Evolutionary conservation across 495 filamentous ascomycete genomes (phyloP).

Genomic region (Amorphotheca resinae): DNA sequence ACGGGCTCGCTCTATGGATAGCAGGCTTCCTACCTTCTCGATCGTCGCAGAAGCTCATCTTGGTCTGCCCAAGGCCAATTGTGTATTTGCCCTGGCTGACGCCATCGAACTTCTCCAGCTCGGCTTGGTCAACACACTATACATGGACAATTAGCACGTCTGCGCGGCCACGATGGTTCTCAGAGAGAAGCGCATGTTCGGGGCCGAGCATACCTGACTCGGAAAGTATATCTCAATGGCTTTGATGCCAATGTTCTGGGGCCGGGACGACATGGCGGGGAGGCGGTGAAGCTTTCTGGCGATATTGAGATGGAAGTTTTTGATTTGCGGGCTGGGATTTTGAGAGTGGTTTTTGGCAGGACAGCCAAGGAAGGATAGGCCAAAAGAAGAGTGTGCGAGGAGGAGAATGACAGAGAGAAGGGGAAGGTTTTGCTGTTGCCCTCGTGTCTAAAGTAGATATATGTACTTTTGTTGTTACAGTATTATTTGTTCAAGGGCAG

Average conservation of each 20-base stretch:
- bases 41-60: slow-evolving; percentile 99
- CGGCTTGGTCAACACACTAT: slow-evolving; percentile 91
- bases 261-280: slow-evolving; percentile 66
- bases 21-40: slow-evolving; percentile 59
- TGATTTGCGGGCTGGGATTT: no score
- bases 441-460: no score
- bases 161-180: not conserved
- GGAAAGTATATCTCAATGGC: slow-evolving; percentile 99
- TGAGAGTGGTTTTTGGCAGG: no score
- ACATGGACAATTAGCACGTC: slow-evolving; percentile 9
- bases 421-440: no score
- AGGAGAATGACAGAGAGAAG: not conserved
- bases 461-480: no score
- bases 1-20: not conserved
- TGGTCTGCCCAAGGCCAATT: slow-evolving; percentile 97
- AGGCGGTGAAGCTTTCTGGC: slow-evolving; percentile 2
- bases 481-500: no score
- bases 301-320: not conserved
- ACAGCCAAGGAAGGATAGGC: not conserved
- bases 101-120: slow-evolving; percentile 97
- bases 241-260: slow-evolving; percentile 98
- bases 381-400: not conserved
- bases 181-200: not conserved
- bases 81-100: slow-evolving; percentile 93
- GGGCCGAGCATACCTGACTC: slow-evolving; percentile 56